Evolutionary conservation across 768 basidiomycete genomes (phyloP), one percentile per base, ranked within the genome.

Genomic region (Suillus paluster): DNA sequence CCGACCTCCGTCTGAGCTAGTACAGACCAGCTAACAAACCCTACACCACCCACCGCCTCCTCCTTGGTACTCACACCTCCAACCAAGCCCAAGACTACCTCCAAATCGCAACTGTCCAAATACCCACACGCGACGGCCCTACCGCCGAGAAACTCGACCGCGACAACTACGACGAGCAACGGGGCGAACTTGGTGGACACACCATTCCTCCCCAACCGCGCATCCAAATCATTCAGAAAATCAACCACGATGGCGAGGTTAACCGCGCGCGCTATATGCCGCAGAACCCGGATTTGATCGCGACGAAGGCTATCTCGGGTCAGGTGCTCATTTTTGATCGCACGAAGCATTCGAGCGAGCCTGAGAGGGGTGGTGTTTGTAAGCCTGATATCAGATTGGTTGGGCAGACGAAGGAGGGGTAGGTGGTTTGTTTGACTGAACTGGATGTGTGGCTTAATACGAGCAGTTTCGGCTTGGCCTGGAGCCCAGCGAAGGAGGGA

Each of bases 191-290:
- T 36, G 97, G 96, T n/a, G 92, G 93, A 4, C 89, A 97, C 76
- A 87, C 88, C 27, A 86, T 95, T 41, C 89, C 91, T 4, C 85
- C 90, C n/a, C 83, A 89, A 59, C 91, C 96, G 2, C 87, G 94
- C 27, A 89, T 99, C 64, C 90, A 91, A 69, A 86, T 97, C 75
- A 92, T 89, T 36, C 97, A 99, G 74, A 88, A 86, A 67, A 99
- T 99, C 79, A 96, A 95, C 74, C 97, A 99, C 75, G 84, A 84
- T 5, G 94, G 95, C 45, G 97, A 99, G 74, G 94, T 99, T 71
- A 99, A 99, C 77, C 82, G 95, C 48, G 97, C 97, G 63, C 88
- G 97, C 57, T 99, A 99, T 75, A 99, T 99, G 96, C 97, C 97
- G 7, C 97, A 99, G 77, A 99, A 99, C 71, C 93, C 95, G 2